Evolutionary conservation across 352 stramenopile genomes (phyloP).

Genomic region (Globisporangium heterothallicum): DNA sequence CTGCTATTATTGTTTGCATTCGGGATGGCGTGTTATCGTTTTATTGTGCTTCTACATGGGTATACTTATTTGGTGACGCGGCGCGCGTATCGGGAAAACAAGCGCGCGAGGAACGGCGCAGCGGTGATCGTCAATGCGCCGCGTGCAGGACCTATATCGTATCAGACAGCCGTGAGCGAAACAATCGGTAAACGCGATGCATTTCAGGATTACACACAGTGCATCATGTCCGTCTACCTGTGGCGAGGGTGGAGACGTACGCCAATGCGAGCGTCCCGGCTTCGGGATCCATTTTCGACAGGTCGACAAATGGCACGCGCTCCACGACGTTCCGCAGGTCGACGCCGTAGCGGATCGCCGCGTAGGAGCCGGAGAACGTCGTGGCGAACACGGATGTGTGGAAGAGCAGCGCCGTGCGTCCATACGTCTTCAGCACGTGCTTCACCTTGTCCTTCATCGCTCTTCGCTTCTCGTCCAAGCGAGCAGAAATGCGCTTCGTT

Average conservation of each 20-base stretch:
- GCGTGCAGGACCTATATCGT: constrained; percentile 41
- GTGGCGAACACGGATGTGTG: constrained; percentile 91
- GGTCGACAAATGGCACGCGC: constrained; percentile 66
- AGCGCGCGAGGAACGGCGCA: constrained; percentile 62
- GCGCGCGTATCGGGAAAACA: constrained; percentile 36
- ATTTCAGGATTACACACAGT: neutral
- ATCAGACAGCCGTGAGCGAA: neutral
- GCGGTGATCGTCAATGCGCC: constrained; percentile 70
- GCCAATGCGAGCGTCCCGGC: constrained; percentile 64
- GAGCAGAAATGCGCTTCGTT: too few relatives aligned
- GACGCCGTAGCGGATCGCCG: constrained; percentile 58
- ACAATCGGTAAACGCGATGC: neutral
- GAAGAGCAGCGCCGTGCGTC: constrained; percentile 92
- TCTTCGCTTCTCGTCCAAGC: too few relatives aligned
- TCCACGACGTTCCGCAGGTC: constrained; percentile 51
- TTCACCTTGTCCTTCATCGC: constrained; percentile 66
- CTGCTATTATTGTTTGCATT: too few relatives aligned
- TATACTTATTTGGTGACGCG: constrained; percentile 14
- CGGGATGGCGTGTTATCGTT: neutral
- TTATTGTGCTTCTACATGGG: constrained; percentile 1
- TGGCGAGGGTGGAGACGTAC: constrained; percentile 93
- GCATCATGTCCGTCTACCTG: constrained; percentile 18
- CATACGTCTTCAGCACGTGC: constrained; percentile 90
- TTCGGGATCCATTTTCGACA: constrained; percentile 63
- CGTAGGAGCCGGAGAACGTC: constrained; percentile 88